Conservation (phyloP, 352 stramenopile species). For the Blastocystis sp. region DNA sequence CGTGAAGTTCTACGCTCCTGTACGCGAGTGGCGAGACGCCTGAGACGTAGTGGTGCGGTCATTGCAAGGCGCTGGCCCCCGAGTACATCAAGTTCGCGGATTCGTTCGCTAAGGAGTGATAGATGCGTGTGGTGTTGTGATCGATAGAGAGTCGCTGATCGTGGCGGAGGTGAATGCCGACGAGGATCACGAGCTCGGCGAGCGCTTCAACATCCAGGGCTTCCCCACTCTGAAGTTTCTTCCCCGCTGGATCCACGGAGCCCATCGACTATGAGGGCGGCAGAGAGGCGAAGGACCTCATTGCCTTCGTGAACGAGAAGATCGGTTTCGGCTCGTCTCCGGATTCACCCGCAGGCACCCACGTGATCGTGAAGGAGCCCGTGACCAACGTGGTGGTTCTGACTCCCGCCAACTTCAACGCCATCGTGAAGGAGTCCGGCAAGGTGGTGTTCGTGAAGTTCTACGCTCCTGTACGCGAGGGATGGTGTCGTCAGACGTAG, state of each 20-base stretch:
- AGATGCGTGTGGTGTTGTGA: background rate
- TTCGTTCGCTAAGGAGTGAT: slow-evolving; percentile 46
- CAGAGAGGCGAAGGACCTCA: slow-evolving; percentile 1
- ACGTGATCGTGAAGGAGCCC: slow-evolving; percentile 42
- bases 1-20: slow-evolving; percentile 68
- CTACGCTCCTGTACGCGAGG: slow-evolving; percentile 23
- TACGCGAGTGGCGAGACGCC: background rate
- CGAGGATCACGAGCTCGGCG: slow-evolving; percentile 8
- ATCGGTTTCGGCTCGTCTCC: background rate
- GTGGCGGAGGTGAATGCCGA: slow-evolving; percentile 86
- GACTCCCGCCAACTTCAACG: slow-evolving; percentile 61
- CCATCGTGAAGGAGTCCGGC: slow-evolving; percentile 38
- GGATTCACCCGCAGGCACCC: slow-evolving; percentile 11
- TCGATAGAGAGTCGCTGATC: slow-evolving; percentile 74
- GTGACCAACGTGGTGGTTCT: slow-evolving; percentile 44
- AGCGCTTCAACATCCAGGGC: slow-evolving; percentile 43
- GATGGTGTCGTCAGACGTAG: background rate
- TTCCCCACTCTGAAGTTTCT: slow-evolving; percentile 67
- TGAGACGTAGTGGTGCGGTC: slow-evolving; percentile 65
- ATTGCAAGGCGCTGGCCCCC: slow-evolving; percentile 63
- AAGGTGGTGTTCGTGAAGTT: slow-evolving; percentile 64
- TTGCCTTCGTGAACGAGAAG: slow-evolving; percentile 23
- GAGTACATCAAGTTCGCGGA: slow-evolving; percentile 50
- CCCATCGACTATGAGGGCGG: slow-evolving; percentile 45
- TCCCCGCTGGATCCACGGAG: slow-evolving; percentile 32